A percentile compares a stretch with the other conserved stretches of the same genome.
Evolutionary conservation across 2,329 filamentous ascomycete species (phyloP).

Genomic region (Calonectria hawksworthii): DNA sequence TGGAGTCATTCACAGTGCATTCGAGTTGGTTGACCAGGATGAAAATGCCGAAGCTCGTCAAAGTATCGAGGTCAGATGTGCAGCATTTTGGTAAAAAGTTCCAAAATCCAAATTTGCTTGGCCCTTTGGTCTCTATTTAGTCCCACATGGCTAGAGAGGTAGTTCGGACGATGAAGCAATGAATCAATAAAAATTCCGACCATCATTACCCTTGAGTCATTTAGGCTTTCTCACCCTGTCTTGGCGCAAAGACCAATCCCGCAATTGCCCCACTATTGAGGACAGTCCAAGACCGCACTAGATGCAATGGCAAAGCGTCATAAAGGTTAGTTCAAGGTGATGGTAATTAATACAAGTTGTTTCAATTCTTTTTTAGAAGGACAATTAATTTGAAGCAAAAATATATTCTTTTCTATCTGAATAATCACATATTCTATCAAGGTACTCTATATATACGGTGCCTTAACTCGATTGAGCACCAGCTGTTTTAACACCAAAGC

Average conservation of each 20-base stretch:
- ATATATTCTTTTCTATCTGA: not conserved
- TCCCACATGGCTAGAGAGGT: not conserved
- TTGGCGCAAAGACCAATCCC: not conserved
- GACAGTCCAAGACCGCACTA: not conserved
- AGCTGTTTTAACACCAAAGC: conserved; percentile 2
- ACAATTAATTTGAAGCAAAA: not conserved
- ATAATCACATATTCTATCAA: not conserved
- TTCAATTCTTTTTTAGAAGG: not conserved
- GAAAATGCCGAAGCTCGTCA: not conserved
- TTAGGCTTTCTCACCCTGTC: not conserved
- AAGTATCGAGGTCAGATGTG: not conserved
- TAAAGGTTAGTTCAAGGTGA: not conserved
- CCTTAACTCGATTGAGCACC: not conserved
- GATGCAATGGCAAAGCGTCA: not conserved
- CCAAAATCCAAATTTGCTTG: too few species aligned
- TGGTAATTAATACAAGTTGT: not conserved
- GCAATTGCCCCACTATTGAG: not conserved
- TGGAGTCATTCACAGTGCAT: not conserved
- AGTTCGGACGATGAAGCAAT: too few species aligned
- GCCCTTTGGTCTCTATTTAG: not conserved
- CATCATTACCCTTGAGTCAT: not conserved
- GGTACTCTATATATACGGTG: not conserved
- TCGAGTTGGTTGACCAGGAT: not conserved
- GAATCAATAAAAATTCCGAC: not conserved
- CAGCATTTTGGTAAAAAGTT: not conserved